Evolutionary conservation across 1,139 yeast genomes (phyloP).

Genomic region (Scheffersomyces illinoinensis): DNA sequence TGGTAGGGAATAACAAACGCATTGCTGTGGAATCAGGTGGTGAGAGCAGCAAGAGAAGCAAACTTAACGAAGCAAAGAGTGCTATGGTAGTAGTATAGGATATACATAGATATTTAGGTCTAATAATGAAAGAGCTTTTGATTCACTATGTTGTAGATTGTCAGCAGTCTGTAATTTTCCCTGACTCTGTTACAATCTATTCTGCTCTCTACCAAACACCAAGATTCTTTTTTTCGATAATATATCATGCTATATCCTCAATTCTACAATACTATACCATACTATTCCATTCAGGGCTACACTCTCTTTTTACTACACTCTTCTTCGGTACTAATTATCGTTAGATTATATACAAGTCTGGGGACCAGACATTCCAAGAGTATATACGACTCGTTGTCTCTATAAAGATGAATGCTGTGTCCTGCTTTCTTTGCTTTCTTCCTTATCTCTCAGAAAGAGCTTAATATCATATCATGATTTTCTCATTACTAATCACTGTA

Average conservation of each 20-base stretch:
- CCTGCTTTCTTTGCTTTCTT: neutral
- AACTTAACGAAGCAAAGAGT: neutral
- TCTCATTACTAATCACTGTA: constrained; percentile 10
- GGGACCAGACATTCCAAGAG: neutral
- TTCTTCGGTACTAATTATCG: neutral
- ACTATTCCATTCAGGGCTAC: too few relatives aligned
- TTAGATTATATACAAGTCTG: neutral
- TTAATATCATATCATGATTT: neutral
- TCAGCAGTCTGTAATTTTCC: too few relatives aligned
- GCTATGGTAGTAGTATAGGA: neutral
- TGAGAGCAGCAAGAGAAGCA: neutral
- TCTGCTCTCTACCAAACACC: too few relatives aligned
- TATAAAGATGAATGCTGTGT: neutral
- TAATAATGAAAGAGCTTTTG: too few relatives aligned
- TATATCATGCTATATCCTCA: too few relatives aligned
- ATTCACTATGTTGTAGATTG: neutral
- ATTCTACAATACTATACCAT: too few relatives aligned
- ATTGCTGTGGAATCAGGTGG: neutral
- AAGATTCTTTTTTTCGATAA: neutral
- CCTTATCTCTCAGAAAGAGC: neutral
- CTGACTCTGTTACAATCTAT: too few relatives aligned
- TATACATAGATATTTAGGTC: neutral
- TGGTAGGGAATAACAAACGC: neutral
- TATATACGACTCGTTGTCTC: neutral
- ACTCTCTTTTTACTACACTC: neutral